Conservation (phyloP, 2,329 filamentous ascomycete genomes). For the Xylaria sp. region DNA sequence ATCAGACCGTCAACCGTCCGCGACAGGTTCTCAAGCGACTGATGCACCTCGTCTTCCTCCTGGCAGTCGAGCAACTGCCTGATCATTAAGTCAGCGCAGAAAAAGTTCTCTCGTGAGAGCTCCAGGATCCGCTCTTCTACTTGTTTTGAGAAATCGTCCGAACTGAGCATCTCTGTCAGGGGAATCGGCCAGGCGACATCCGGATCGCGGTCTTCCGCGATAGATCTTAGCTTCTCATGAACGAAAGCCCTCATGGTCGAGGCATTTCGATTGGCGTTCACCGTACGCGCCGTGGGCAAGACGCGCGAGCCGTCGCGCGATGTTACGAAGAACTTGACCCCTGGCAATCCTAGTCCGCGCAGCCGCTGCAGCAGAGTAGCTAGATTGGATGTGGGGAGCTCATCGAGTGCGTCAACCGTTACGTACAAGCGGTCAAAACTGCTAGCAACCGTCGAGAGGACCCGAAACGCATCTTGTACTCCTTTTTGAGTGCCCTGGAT, state of each 20-base stretch:
- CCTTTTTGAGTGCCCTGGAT: neutral
- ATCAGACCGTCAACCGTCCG: neutral
- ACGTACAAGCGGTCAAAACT: conserved; percentile 22
- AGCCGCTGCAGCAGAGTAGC: conserved; percentile 13
- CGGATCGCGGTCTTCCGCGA: neutral
- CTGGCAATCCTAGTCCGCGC: neutral
- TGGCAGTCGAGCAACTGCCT: conserved; percentile 3
- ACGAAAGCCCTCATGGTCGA: conserved; percentile 4
- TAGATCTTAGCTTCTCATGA: neutral
- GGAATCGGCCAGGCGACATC: neutral
- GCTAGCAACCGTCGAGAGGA: conserved; percentile 5
- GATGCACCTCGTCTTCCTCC: conserved; percentile 1
- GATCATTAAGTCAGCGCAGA: conserved; percentile 3
- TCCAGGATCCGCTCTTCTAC: neutral
- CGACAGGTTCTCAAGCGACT: neutral
- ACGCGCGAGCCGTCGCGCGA: neutral
- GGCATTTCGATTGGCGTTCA: neutral
- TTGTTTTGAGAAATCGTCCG: neutral
- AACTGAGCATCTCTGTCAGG: neutral
- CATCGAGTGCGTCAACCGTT: conserved; percentile 22
- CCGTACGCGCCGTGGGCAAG: neutral
- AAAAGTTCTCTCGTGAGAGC: neutral
- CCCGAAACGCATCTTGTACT: neutral
- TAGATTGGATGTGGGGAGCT: conserved; percentile 11
- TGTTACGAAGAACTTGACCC: conserved; percentile 1